Evolutionary conservation across 192 early-diverging fungal species (phyloP).

Genomic region (Mortierella antarctica): DNA sequence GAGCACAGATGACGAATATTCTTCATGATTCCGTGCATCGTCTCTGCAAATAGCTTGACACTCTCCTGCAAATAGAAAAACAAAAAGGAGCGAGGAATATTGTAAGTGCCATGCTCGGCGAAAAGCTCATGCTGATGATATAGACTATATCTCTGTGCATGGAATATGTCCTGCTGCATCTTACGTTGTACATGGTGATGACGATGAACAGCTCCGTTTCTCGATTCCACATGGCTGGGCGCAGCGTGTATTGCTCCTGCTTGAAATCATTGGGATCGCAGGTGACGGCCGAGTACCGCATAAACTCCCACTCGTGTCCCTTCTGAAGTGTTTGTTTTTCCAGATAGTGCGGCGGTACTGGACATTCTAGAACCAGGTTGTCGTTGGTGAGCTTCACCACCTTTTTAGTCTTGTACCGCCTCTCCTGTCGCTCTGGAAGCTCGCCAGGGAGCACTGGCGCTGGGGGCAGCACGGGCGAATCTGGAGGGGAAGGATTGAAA

Average conservation of each 20-base stretch:
- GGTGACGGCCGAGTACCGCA: constrained; percentile 80
- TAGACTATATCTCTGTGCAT: background rate
- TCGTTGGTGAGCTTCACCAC: constrained; percentile 71
- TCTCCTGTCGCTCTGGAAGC: constrained; percentile 57
- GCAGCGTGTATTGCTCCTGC: constrained; percentile 67
- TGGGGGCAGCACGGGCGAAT: constrained; percentile 46
- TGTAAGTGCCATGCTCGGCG: constrained; percentile 2
- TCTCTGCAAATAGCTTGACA: constrained; percentile 77
- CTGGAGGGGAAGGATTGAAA: constrained; percentile 42
- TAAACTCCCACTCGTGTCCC: constrained; percentile 77
- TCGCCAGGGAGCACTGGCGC: constrained; percentile 48
- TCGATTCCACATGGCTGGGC: constrained; percentile 71
- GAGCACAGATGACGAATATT: constrained; percentile 83
- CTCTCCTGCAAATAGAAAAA: constrained; percentile 63
- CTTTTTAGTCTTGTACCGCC: constrained; percentile 65
- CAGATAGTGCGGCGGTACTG: constrained; percentile 67
- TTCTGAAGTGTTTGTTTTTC: constrained; percentile 54
- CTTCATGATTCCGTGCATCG: constrained; percentile 80
- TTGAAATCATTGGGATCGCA: constrained; percentile 73
- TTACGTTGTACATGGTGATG: constrained; percentile 80
- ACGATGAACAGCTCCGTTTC: constrained; percentile 84
- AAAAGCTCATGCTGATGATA: background rate
- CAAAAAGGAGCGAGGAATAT: constrained; percentile 17
- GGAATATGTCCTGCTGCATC: background rate
- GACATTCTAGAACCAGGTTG: constrained; percentile 79